phyloP scores from a whole-genome alignment of 768 basidiomycete species.

The Russula sp. region DNA sequence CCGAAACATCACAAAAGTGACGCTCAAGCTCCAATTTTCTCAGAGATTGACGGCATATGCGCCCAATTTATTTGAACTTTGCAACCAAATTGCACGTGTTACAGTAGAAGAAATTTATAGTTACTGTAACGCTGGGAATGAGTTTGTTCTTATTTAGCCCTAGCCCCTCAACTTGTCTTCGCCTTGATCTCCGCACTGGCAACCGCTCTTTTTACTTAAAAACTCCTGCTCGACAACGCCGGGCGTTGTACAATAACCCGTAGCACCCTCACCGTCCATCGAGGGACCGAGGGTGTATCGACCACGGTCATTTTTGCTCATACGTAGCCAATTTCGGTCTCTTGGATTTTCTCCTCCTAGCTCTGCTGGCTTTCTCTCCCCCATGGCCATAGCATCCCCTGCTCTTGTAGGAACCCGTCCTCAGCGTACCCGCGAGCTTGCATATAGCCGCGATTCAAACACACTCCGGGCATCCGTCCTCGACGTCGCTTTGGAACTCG shows the following conservation, averaged over 20 bases:
- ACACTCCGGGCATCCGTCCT: conserved; percentile 66
- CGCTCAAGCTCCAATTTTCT: not conserved
- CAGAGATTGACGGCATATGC: not conserved
- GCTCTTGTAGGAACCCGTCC: conserved; percentile 5
- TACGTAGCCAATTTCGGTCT: not conserved
- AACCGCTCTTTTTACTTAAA: not conserved
- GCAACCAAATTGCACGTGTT: not conserved
- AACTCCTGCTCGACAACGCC: conserved; percentile 7
- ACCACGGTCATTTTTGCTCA: not conserved
- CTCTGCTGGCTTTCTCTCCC: not conserved
- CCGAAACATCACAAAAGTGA: not conserved
- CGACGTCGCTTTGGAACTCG: conserved; percentile 65
- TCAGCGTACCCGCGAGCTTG: not conserved
- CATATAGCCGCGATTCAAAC: conserved; percentile 44
- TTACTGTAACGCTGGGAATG: not conserved
- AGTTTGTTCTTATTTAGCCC: conserved; percentile 10
- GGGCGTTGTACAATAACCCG: conserved; percentile 8
- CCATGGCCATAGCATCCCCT: not conserved
- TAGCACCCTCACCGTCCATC: not conserved
- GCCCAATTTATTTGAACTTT: not conserved
- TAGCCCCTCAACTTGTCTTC: not conserved
- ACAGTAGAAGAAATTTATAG: not conserved
- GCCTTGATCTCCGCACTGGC: not conserved
- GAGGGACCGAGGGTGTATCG: not conserved
- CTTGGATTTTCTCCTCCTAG: not conserved